These are phyloP conservation scores for Pythium vanterpoolii DNA, from an alignment of 352 stramenopile genomes.

Conservation along the genomic window DNA sequence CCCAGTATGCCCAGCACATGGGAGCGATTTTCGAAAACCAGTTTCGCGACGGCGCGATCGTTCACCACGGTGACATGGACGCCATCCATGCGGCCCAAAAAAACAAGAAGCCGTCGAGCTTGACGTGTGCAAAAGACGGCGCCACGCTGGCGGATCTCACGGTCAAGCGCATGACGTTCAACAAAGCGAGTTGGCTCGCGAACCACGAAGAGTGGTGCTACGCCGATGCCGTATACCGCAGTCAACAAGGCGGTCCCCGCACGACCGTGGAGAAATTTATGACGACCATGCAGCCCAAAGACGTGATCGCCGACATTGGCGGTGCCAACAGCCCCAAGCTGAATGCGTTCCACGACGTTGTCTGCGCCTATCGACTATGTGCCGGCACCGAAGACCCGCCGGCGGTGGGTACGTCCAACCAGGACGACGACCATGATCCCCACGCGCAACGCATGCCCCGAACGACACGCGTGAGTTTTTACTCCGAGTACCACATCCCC, in stretches of 20 bases:
- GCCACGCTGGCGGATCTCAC: constrained; percentile 4
- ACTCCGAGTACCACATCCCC: constrained; percentile 14
- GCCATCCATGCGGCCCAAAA: not conserved
- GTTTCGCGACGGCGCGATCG: constrained; percentile 6
- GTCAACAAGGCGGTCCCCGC: not conserved
- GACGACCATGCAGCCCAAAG: constrained; percentile 8
- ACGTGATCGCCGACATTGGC: not conserved
- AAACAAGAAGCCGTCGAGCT: too few relatives aligned
- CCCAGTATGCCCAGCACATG: constrained; percentile 6
- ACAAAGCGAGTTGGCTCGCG: constrained; percentile 8
- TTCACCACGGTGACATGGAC: not conserved
- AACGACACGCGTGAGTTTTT: constrained; percentile 9
- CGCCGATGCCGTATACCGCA: constrained; percentile 8
- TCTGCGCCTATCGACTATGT: not conserved
- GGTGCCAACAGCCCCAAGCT: not conserved
- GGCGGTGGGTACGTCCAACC: not conserved
- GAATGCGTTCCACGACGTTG: constrained; percentile 12
- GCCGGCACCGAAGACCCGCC: not conserved
- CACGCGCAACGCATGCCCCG: not conserved
- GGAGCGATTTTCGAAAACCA: constrained; percentile 7
- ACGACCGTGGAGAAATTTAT: constrained; percentile 15
- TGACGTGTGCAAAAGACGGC: not conserved
- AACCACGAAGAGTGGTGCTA: constrained; percentile 22
- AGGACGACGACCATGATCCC: not conserved
- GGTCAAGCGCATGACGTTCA: constrained; percentile 19